Evolutionary conservation across 2,329 filamentous ascomycete species (phyloP).

Genomic region (Penicillium sp.): DNA sequence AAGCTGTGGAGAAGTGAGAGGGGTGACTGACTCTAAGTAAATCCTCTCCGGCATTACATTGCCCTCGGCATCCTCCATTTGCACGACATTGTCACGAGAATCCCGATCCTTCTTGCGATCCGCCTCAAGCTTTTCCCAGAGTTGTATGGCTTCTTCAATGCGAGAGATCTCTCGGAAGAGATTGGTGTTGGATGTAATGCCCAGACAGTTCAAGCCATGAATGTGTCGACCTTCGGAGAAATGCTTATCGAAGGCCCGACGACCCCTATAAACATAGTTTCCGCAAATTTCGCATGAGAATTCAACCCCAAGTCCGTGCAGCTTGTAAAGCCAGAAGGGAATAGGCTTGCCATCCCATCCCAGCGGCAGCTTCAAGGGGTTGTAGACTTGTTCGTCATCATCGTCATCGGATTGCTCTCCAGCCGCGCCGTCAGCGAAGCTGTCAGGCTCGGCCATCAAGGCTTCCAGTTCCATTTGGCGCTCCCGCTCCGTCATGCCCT

Average conservation of each 20-base stretch:
- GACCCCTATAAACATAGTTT: slow-evolving; percentile 98
- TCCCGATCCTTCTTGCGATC: slow-evolving; percentile 79
- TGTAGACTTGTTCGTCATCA: slow-evolving; percentile 87
- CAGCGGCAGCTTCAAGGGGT: slow-evolving; percentile 91
- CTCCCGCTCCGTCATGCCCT: slow-evolving; percentile 96
- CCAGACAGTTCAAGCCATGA: slow-evolving; percentile 89
- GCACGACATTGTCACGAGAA: slow-evolving; percentile 81
- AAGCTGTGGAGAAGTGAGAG: background rate
- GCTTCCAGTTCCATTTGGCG: slow-evolving; percentile 92
- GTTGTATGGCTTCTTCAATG: slow-evolving; percentile 82
- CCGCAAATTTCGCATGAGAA: slow-evolving; percentile 96
- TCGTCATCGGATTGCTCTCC: slow-evolving; percentile 68
- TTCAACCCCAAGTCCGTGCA: slow-evolving; percentile 93
- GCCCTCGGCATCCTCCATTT: slow-evolving; percentile 97
- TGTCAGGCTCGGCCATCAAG: slow-evolving; percentile 67
- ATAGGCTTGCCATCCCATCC: slow-evolving; percentile 99
- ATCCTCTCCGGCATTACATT: slow-evolving; percentile 99
- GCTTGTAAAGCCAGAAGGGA: slow-evolving; percentile 97
- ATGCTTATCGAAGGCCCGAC: slow-evolving; percentile 96
- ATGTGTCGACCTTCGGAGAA: slow-evolving; percentile 94
- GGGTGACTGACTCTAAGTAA: slow-evolving; percentile 71
- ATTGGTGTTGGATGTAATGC: slow-evolving; percentile 81
- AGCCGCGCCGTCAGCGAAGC: slow-evolving; percentile 38
- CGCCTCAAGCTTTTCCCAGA: slow-evolving; percentile 92
- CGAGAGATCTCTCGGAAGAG: slow-evolving; percentile 92